Base-by-base conservation (phyloP, 2,329 filamentous ascomycete genomes). In the Boeremia exigua region DNA sequence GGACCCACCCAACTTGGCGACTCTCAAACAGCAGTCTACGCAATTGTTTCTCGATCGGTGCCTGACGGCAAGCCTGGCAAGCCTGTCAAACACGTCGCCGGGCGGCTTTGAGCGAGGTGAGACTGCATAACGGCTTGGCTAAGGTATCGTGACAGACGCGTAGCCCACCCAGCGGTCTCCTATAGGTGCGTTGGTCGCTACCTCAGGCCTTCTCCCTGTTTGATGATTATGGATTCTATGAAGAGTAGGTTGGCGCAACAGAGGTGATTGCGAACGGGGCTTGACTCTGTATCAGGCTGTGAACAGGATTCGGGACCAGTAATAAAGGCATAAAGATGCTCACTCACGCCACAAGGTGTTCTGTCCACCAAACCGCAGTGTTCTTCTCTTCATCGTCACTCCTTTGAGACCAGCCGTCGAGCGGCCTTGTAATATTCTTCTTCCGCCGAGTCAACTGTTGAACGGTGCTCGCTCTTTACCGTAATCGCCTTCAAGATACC, bases 371-470 rank as follows among this genome's bases (percentile, higher is more conserved):
- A 42, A 48, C 27, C 44, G 19, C 38, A 25, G 33, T 38, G 47
- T 40, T 54, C 58, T 55, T 51, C 54, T 38, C 39, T 45, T 57
- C 53, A 23, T 45, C 38, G 59, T 62, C 62, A 43, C 44, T 69
- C 63, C 44, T 62, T 67, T 58, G 60, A 23, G 47, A 40, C 50
- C 57, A 56, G 56, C 65, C 60, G 65, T 69, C 62, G 66, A 69
- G 49, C 66, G 58, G 64, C 58, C 51, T 60, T 67, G 60, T 34
- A 23, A 60, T 45, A 46, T 42, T 42, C 37, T 46, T 55, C 25
- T 47, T 48, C 15, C 32, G 7, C 44, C 52, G 51, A 57, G 54
- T 53, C 48, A 52, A 58, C 64, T 63, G 68, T 68, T 71, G 68
- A 69, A 58, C 67, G 61, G 66, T 64, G 51, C 39, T 56, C 42